Conservation (phyloP, 345 rosid species). For the Capsella bursapastoris region DNA sequence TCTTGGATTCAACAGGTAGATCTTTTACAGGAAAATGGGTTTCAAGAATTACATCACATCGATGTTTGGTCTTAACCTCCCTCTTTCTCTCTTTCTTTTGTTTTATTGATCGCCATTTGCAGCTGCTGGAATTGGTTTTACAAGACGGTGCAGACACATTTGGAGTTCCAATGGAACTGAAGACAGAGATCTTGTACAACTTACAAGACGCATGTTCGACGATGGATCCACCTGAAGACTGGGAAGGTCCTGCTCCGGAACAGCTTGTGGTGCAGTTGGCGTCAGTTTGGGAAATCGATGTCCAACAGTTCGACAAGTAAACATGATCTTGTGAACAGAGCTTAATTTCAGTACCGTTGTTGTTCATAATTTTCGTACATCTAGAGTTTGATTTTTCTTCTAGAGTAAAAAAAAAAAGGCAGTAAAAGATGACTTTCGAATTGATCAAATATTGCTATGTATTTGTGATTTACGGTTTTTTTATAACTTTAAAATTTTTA, state of each 20-base stretch:
- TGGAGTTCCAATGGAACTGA: slow-evolving; percentile 78
- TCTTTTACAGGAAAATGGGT: slow-evolving; percentile 4
- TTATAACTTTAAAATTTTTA: no score
- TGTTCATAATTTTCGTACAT: slow-evolving; percentile 32
- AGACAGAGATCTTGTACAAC: slow-evolving; percentile 78
- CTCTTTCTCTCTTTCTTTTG: neutral
- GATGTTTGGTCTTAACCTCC: neutral
- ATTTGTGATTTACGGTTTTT: no score
- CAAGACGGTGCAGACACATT: slow-evolving; percentile 77
- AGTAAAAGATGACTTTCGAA: neutral
- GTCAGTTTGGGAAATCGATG: slow-evolving; percentile 85
- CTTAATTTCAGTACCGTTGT: slow-evolving; percentile 26
- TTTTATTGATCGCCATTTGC: slow-evolving; percentile 26
- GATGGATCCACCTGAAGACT: slow-evolving; percentile 83
- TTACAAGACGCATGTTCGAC: slow-evolving; percentile 76
- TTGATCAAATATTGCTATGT: neutral
- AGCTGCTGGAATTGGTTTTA: slow-evolving; percentile 78
- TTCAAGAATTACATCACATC: slow-evolving; percentile 5
- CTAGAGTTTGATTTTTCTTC: neutral
- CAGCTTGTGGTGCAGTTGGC: slow-evolving; percentile 88
- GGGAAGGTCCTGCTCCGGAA: slow-evolving; percentile 88
- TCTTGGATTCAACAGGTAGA: slow-evolving; percentile 98
- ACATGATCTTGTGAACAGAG: slow-evolving; percentile 31
- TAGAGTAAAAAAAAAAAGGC: neutral
- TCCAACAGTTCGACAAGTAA: slow-evolving; percentile 74